Evolutionary conservation across 768 basidiomycete genomes (phyloP), one percentile per base, ranked within the genome.

Genomic region (Pisolithus marmoratus): DNA sequence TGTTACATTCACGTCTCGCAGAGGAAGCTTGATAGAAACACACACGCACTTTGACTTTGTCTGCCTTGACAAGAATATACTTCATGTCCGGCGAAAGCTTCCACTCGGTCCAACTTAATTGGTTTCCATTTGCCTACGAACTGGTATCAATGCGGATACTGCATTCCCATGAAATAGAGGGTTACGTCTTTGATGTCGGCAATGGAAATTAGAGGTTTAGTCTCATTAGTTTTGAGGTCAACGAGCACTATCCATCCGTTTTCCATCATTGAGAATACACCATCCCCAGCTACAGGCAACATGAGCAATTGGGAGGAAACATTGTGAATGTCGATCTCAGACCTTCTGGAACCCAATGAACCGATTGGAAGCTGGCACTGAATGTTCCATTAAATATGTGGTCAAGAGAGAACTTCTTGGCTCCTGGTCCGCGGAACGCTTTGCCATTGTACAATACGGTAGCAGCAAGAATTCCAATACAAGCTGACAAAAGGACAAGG

Each of bases 341-440:
- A 92, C 94, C 95, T 80, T 96, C 94, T 8, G 87, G 82, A 26
- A 98, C 85, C 96, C 96, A 99, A 41, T 83, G 75, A 31, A 99
- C 65, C 20, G 60, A 59, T 45, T 75, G 73, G 2, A 63, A 59
- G 3, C 75, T 62, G 2, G 74, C 68, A 15, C 31, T 54, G 63
- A 97, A 98, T 2, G 94, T 97, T 4, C 91, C 92, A 63, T 96
- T 95, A 72, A 92, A 93, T 47, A 96, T 68, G 64, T 94, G 87
- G 63, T 97, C 91, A 78, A 98, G 82, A 4, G 85, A 86, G 27
- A 97, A 74, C 58, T 81, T 87, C 53, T 74, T 74, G 34, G 66
- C 74, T 2, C 90, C 87, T 24, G 75, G 74, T 5, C 73, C 60
- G 60, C 69, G 72, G 65, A 77, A 78, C 8, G 76, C 61, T 50